These are phyloP conservation scores for Chrysanthemum seticuspe DNA, from an alignment of 129 eudicot genomes.

Conservation along the genomic window DNA sequence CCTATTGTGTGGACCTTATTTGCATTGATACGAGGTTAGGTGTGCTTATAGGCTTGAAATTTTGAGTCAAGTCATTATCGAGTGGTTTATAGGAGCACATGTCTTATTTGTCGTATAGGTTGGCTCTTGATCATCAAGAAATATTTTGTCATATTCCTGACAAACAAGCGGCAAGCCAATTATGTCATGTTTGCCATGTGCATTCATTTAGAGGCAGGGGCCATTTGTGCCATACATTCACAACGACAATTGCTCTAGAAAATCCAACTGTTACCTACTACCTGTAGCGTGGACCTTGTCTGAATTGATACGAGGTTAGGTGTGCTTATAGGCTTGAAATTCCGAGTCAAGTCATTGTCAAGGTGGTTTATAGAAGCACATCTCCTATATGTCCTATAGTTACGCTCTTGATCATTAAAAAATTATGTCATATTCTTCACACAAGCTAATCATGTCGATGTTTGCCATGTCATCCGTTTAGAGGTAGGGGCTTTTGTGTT, in stretches of 20 bases:
- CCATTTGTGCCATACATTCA: background rate
- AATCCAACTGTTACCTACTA: background rate
- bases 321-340: background rate
- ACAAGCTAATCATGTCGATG: background rate
- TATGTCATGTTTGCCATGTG: background rate
- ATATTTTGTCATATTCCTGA: background rate
- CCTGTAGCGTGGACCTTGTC: background rate
- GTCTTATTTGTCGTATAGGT: background rate
- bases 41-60: constrained; percentile 13
- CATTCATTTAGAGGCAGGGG: background rate
- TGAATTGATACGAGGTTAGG: background rate
- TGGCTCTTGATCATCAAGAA: background rate
- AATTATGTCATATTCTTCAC: background rate
- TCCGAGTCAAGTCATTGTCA: background rate
- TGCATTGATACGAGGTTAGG: constrained; percentile 3
- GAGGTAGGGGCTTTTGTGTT: background rate
- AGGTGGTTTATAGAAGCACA: background rate
- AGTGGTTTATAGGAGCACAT: background rate
- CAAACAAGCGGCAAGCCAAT: background rate
- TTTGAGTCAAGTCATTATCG: background rate
- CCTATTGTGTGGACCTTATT: constrained; percentile 1
- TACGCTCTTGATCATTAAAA: background rate
- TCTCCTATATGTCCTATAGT: background rate
- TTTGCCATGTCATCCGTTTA: background rate
- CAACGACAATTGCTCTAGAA: background rate